Conservation (phyloP, 352 stramenopile genomes). For the Phytophthora idaei region DNA sequence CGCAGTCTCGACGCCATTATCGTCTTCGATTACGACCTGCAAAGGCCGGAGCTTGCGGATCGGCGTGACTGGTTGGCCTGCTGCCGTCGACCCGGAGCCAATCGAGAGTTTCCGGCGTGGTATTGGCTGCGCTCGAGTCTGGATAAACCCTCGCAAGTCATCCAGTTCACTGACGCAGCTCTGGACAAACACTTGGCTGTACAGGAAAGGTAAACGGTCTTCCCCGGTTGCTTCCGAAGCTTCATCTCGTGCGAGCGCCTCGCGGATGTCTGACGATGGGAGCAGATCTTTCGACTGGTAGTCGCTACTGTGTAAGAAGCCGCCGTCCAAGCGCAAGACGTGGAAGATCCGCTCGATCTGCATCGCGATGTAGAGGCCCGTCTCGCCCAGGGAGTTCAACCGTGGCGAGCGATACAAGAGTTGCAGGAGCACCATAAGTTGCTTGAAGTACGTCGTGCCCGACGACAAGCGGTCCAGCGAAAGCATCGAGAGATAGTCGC, state of each 20-base stretch:
- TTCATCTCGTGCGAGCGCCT: slow-evolving; percentile 18
- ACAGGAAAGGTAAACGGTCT: slow-evolving; percentile 66
- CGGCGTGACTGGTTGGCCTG: slow-evolving; percentile 20
- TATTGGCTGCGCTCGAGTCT: slow-evolving; percentile 49
- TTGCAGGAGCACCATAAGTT: slow-evolving; percentile 49
- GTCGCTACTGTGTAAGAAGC: slow-evolving; percentile 16
- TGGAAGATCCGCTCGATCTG: slow-evolving; percentile 71
- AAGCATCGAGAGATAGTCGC: slow-evolving; percentile 71
- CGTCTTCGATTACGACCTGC: slow-evolving; percentile 51
- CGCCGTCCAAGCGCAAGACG: slow-evolving; percentile 38
- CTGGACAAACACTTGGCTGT: slow-evolving; percentile 70
- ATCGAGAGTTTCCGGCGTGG: slow-evolving; percentile 24
- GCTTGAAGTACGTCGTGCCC: slow-evolving; percentile 55
- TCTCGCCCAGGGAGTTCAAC: slow-evolving; percentile 54
- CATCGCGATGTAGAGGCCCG: slow-evolving; percentile 56
- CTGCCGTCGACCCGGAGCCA: slow-evolving; percentile 6
- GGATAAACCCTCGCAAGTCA: slow-evolving; percentile 62
- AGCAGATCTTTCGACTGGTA: slow-evolving; percentile 26
- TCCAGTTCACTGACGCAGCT: slow-evolving; percentile 65
- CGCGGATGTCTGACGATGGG: slow-evolving; percentile 19
- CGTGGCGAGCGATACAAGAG: slow-evolving; percentile 52
- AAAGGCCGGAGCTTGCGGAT: slow-evolving; percentile 73
- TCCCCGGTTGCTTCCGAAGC: slow-evolving; percentile 13
- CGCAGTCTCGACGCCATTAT: background rate
- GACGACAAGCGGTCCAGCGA: slow-evolving; percentile 54